These are phyloP conservation scores for Exophiala sp. DNA, from an alignment of 2,329 filamentous ascomycete genomes.

Conservation along the genomic window DNA sequence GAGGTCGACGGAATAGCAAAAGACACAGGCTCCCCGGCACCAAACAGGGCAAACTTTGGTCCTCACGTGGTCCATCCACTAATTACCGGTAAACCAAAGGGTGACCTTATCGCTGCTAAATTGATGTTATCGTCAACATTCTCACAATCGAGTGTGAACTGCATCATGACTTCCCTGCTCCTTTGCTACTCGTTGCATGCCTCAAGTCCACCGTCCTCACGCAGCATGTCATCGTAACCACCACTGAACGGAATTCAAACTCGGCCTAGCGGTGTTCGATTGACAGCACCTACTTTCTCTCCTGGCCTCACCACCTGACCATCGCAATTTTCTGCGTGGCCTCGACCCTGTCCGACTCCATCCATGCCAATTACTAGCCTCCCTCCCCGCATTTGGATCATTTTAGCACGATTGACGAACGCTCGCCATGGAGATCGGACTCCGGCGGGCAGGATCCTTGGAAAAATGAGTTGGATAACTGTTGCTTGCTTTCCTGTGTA, in stretches of 20 bases:
- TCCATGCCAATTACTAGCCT: not conserved
- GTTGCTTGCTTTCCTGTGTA: not conserved
- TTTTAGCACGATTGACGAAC: not conserved
- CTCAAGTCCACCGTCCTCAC: not conserved
- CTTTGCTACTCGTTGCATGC: not conserved
- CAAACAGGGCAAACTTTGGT: not conserved
- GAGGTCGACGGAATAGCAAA: not conserved
- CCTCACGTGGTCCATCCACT: not conserved
- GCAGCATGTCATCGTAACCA: not conserved
- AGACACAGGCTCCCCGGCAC: too few species aligned
- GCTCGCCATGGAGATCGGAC: not conserved
- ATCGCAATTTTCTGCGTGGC: not conserved
- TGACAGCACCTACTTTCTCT: not conserved
- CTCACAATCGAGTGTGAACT: not conserved
- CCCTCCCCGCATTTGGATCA: not conserved
- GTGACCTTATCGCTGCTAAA: not conserved
- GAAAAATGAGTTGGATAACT: not conserved
- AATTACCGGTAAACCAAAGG: too few species aligned
- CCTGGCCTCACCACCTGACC: not conserved
- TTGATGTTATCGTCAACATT: not conserved
- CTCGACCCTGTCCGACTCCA: too few species aligned
- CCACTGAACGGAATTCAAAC: not conserved
- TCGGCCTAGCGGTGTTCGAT: not conserved
- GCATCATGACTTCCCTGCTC: not conserved
- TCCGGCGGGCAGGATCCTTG: not conserved